Base-by-base conservation (phyloP, 1,284 basidiomycete species). In the Coniferiporia weirii region DNA sequence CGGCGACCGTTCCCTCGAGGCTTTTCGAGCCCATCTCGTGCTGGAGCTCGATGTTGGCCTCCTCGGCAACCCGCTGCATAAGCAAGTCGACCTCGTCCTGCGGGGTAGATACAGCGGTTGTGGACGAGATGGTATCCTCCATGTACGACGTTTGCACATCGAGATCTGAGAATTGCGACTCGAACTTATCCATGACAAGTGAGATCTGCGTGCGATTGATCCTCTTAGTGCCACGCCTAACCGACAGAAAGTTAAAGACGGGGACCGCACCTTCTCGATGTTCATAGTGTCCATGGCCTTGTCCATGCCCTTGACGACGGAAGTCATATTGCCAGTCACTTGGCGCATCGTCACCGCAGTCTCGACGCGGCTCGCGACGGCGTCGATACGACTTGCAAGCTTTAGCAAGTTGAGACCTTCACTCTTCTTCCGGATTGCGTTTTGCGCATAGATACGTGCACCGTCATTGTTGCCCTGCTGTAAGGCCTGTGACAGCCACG, bases 281-380 rank as follows among this genome's bases (percentile, higher is more conserved):
- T 99, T 98, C 97, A 99, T 99, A 73, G 82, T 92, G 70, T 98
- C 92, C 97, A 99, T 98, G 4, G 97, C 97, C 70, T 90, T 93
- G 73, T 99, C 97, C 95, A 99, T 98, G 19, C 95, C 95, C 70
- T 87, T 89, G 55, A 99, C 97, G 5, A 99, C 97, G 27, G 87
- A 88, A 8, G 93, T 89, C 96, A 99, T 98, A 71, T 88, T 95
- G 10, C 93, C 93, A 20, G 96, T 96, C 38, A 94, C 86, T 72
- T 91, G 84, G 54, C 94, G 84, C 94, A 99, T 98, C 56, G 96
- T 98, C 45, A 99, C 95, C 0, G 97, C 97, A n/a, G 97, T 99
- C 76, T 99, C 96, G 0, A 99, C 96, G 22, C 97, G 78, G 67
- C 92, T 95, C 1, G 95, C 91, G 4, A 99, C 97, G 4, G 97